These are phyloP conservation scores for Pisolithus sp. DNA, from an alignment of 768 basidiomycete genomes.

Conservation along the genomic window DNA sequence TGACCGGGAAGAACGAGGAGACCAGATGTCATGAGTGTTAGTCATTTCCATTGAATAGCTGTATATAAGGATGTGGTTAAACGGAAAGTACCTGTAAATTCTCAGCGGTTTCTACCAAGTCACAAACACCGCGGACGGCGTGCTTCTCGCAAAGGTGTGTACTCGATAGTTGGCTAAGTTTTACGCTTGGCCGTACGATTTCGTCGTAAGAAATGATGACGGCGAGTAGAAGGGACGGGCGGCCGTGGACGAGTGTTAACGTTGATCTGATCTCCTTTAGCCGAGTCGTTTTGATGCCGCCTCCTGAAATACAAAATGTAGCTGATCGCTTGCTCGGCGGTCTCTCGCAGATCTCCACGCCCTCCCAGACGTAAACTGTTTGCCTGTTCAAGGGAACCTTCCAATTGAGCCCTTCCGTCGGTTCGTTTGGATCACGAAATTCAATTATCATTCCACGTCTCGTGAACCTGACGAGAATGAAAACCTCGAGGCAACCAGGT, in stretches of 20 bases:
- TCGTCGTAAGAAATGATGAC: constrained; percentile 1
- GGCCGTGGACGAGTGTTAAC: constrained; percentile 4
- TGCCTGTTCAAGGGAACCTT: constrained; percentile 1
- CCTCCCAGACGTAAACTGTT: constrained; percentile 9
- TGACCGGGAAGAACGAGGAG: constrained; percentile 5
- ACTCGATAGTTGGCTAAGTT: neutral
- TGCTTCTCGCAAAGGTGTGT: neutral
- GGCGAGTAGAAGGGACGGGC: neutral
- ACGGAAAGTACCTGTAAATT: constrained; percentile 6
- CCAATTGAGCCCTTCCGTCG: neutral
- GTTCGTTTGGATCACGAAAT: neutral
- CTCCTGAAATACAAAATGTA: neutral
- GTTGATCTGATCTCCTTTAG: constrained; percentile 8
- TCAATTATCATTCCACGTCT: neutral
- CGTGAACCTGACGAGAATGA: constrained; percentile 1
- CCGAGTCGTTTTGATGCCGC: constrained; percentile 1
- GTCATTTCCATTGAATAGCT: constrained; percentile 2
- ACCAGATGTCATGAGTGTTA: constrained; percentile 6
- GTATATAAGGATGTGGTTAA: constrained; percentile 5
- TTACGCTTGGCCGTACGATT: neutral
- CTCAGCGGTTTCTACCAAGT: constrained; percentile 6
- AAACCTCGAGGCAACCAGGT: constrained; percentile 3
- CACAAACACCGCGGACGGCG: constrained; percentile 6
- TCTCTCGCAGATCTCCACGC: constrained; percentile 7
- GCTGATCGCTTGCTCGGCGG: constrained; percentile 1